These are phyloP conservation scores for Coemansia sp. DNA, from an alignment of 192 early-diverging fungal genomes.

Conservation along the genomic window DNA sequence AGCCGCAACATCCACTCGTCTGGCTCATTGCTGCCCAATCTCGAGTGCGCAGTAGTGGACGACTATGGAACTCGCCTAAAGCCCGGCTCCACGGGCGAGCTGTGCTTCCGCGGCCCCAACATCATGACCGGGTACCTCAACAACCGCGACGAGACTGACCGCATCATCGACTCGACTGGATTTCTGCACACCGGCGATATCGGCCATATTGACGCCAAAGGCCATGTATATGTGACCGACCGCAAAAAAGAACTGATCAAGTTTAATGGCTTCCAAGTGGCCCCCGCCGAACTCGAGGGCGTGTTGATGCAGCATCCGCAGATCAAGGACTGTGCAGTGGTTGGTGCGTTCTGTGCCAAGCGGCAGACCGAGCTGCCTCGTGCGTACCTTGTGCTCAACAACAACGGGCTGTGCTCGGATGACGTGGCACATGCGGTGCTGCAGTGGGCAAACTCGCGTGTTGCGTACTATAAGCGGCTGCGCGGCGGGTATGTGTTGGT, in stretches of 20 bases:
- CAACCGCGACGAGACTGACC: slow-evolving; percentile 66
- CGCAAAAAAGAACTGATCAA: slow-evolving; percentile 90
- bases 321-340: slow-evolving; percentile 66
- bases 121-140: slow-evolving; percentile 85
- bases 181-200: slow-evolving; percentile 87
- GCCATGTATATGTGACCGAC: slow-evolving; percentile 59
- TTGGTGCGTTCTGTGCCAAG: slow-evolving; percentile 58
- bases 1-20: slow-evolving; percentile 49
- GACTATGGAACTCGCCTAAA: slow-evolving; percentile 39
- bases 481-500: slow-evolving; percentile 32
- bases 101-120: slow-evolving; percentile 84
- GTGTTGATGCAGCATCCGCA: slow-evolving; percentile 63
- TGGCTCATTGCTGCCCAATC: slow-evolving; percentile 71
- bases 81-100: slow-evolving; percentile 65
- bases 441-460: slow-evolving; percentile 22
- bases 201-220: slow-evolving; percentile 59
- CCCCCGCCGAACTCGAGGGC: slow-evolving; percentile 83
- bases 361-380: slow-evolving; percentile 56
- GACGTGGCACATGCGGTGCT: slow-evolving; percentile 4
- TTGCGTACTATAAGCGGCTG: slow-evolving; percentile 46
- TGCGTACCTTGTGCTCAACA: slow-evolving; percentile 27
- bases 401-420: neutral
- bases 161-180: slow-evolving; percentile 68
- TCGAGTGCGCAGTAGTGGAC: slow-evolving; percentile 68
- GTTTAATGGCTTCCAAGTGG: slow-evolving; percentile 79